These are phyloP conservation scores for Epithemia pelagica DNA, from an alignment of 108 stramenopile species.

Conservation along the genomic window DNA sequence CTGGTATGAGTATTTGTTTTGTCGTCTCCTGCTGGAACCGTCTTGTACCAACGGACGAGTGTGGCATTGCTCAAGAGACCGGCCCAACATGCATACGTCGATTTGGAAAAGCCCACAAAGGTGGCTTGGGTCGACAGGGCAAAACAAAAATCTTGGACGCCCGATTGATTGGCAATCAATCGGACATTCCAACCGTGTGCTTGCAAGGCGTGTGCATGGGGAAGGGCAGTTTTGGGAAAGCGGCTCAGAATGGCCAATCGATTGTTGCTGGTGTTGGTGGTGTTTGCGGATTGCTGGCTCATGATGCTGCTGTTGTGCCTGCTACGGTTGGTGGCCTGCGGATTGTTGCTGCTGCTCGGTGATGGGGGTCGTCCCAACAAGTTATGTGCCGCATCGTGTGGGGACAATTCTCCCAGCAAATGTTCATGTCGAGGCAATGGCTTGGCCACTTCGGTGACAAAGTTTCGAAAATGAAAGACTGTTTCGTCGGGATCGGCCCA, in stretches of 20 bases:
- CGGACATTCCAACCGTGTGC: conserved; percentile 32
- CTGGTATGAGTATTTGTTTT: too few relatives aligned
- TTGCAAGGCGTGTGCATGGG: conserved; percentile 30
- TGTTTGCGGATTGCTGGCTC: background rate
- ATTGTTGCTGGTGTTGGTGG: background rate
- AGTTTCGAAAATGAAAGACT: conserved; percentile 27
- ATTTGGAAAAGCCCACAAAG: conserved; percentile 32
- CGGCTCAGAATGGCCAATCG: background rate
- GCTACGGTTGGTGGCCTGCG: conserved; percentile 10
- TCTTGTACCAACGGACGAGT: conserved; percentile 20
- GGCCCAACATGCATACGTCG: conserved; percentile 44
- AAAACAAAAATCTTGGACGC: conserved; percentile 61
- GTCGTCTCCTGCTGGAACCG: background rate
- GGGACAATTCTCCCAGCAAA: background rate
- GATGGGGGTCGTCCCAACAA: background rate
- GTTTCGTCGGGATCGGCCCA: conserved; percentile 14
- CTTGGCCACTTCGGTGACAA: conserved; percentile 10
- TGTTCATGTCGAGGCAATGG: background rate
- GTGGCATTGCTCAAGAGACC: conserved; percentile 35
- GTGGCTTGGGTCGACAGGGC: conserved; percentile 35
- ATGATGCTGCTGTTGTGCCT: background rate
- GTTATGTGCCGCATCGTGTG: background rate
- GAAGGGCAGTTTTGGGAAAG: background rate
- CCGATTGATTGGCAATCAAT: conserved; percentile 21
- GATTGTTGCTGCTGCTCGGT: conserved; percentile 6